Evolutionary conservation across 1,284 basidiomycete species (phyloP).

Genomic region (Malassezia caprae): DNA sequence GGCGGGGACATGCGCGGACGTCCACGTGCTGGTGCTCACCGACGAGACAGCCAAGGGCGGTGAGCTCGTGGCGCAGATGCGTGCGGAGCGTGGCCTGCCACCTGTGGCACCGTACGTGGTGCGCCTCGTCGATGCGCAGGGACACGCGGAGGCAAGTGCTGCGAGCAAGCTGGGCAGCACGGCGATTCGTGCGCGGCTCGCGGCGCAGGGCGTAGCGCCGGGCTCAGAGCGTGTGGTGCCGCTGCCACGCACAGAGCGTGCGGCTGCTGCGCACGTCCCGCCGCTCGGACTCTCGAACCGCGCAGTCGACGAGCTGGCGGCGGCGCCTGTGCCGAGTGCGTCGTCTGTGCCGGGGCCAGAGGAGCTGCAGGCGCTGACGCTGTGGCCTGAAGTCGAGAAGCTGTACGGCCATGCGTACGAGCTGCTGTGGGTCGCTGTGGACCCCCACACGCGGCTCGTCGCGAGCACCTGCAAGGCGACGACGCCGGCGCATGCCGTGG

Average conservation of each 20-base stretch:
- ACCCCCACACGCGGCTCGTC: conserved; percentile 53
- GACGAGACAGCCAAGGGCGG: conserved; percentile 42
- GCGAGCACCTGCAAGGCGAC: conserved; percentile 87
- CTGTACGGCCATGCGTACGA: conserved; percentile 97
- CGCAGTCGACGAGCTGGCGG: conserved; percentile 21
- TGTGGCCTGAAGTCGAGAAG: conserved; percentile 96
- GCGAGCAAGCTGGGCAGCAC: conserved; percentile 44
- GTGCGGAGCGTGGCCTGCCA: conserved; percentile 24
- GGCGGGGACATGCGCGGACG: conserved; percentile 31
- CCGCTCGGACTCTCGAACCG: conserved; percentile 43
- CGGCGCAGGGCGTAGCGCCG: conserved; percentile 5
- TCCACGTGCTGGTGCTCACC: conserved; percentile 38
- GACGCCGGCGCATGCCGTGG: conserved; percentile 72
- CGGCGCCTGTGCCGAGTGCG: not conserved
- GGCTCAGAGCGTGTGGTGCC: conserved; percentile 3
- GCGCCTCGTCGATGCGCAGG: conserved; percentile 32
- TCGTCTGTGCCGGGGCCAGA: conserved; percentile 52
- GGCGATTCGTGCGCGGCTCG: conserved; percentile 39
- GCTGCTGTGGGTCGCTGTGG: conserved; percentile 51
- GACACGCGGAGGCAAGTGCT: conserved; percentile 30
- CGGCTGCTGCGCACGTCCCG: conserved; percentile 36
- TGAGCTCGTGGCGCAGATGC: conserved; percentile 27
- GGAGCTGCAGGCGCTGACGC: conserved; percentile 65
- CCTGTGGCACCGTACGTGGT: conserved; percentile 32
- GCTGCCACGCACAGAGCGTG: not conserved